Base-by-base conservation (phyloP, 2,329 filamentous ascomycete species). In the Erysiphe pulchra region DNA sequence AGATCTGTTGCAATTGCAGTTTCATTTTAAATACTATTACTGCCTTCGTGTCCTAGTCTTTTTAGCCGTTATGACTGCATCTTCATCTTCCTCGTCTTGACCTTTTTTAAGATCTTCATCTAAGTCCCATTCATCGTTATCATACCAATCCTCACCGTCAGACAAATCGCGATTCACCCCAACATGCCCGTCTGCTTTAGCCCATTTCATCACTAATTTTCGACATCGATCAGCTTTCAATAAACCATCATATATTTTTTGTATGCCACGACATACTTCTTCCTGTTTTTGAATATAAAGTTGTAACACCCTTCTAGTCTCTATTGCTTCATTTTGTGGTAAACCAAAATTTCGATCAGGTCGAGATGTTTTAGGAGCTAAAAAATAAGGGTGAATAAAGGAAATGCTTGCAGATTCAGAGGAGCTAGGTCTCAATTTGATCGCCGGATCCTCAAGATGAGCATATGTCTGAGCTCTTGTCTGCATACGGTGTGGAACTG, bases 61-160 rank as follows among this genome's bases (percentile, higher is more conserved):
- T 59, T 70, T 66, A 16, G 63, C 64, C 37, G 62, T 62, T 33
- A 59, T 61, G 14, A 59, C 62, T 36, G 63, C 64, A 49, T 85
- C 80, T 57, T 87, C 81, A 57, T 90, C 82, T 55, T 87, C 82
- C 56, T 80, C 77, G 50, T 85, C 80, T 54, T 81, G 77, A 0
- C 82, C 82, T 62, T 90, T 90, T 59, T 82, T 78, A 8, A 87
- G 62, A 52, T 81, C 77, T 49, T 80, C 77, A 9, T 73, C 69
- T 43, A 90, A 59, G 0, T 71, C 73, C 80, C 81, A 87, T 61
- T 83, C 79, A 45, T 83, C 77, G 55, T 72, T 73, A 60, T 92
- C 83, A 56, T 85, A 86, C 80, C 81, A 92, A 58, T 92, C 83
- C 63, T 92, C 83, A 11, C 81, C 81, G 57, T 92, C 83, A 44